phyloP scores from a whole-genome alignment of 2,329 filamentous ascomycete species.

The Venturia pyrina region DNA sequence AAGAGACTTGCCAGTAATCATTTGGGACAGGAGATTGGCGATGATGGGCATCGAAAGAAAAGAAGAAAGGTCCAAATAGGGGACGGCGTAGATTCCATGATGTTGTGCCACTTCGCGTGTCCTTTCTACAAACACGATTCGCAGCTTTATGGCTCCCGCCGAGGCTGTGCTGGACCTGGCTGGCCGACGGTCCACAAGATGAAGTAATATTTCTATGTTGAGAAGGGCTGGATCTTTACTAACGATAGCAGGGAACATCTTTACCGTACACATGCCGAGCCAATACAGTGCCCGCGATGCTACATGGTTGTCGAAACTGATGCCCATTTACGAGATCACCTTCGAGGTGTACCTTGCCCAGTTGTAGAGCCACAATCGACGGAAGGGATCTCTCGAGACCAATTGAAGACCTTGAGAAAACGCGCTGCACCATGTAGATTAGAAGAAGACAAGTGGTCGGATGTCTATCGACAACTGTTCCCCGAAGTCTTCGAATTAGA shows the following conservation, averaged over 20 bases:
- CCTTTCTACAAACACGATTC: conserved; percentile 33
- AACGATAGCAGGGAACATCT: conserved; percentile 25
- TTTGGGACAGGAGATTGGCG: not conserved
- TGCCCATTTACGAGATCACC: conserved; percentile 24
- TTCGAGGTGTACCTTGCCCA: conserved; percentile 15
- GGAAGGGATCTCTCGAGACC: conserved; percentile 30
- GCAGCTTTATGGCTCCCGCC: conserved; percentile 24
- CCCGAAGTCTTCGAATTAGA: conserved; percentile 20
- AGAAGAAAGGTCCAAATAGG: not conserved
- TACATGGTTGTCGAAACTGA: conserved; percentile 26
- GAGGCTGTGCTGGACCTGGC: conserved; percentile 28
- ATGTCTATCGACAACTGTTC: conserved; percentile 30
- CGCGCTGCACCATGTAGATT: conserved; percentile 22
- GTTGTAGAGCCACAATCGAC: conserved; percentile 12
- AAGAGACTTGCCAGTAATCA: not conserved
- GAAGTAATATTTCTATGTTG: conserved; percentile 21
- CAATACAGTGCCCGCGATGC: conserved; percentile 30
- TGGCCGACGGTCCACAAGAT: conserved; percentile 32
- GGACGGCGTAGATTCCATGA: not conserved
- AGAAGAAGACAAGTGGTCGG: conserved; percentile 30
- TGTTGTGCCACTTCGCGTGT: conserved; percentile 24
- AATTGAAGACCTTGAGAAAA: conserved; percentile 26
- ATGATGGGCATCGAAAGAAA: not conserved
- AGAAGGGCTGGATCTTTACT: not conserved
- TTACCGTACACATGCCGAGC: conserved; percentile 29